Evolutionary conservation across 1,284 basidiomycete genomes (phyloP), one percentile per base, ranked within the genome.

Genomic region (Cryptococcus sp.): DNA sequence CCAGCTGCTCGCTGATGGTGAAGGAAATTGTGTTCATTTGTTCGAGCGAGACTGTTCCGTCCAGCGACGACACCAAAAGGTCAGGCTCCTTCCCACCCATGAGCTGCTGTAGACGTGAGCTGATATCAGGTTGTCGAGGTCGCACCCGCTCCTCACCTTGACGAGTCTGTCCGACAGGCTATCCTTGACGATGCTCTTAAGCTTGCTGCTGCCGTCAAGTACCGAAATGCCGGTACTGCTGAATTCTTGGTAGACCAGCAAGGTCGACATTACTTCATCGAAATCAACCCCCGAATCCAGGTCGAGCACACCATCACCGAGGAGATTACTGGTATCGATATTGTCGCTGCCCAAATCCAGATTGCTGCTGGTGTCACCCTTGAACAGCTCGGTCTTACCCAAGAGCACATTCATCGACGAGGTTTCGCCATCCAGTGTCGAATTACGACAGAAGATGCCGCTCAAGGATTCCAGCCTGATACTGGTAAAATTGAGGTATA

Each of bases 401-500:
- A 98, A 76, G 91, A 97, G 46, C 88, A 90, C 48, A 91, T 99
- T 74, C 88, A 86, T 61, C 91, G 91, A 77, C 88, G 96, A 55
- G 96, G 96, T 37, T 97, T 90, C 70, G 94, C 96, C 11, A 98
- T 99, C 61, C 96, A 99, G 74, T 97, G 91, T 76, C 92, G 96
- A 80, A 84, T 99, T 76, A 98, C 96, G 41, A 98, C 96, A n/a
- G 96, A 99, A 77, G 94, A 99, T 75, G 84, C 96, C 9, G 83
- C 88, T 22, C 74, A 82, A 50, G 82, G 80, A 71, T 98, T 99
- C 88, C 91, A 97, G 77, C 96, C 96, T 32, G 96, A 99, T 76
- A 98, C 91, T 2, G 96, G 96, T 60, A 97, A 98, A 77, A 98
- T 99, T 64, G 94, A 98, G 71, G 96, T 99, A 32, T 98, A 98